A percentile compares a stretch with the other conserved stretches of the same genome.
Evolutionary conservation across 352 stramenopile genomes (phyloP).

Genomic region (Globisporangium sylvaticum): DNA sequence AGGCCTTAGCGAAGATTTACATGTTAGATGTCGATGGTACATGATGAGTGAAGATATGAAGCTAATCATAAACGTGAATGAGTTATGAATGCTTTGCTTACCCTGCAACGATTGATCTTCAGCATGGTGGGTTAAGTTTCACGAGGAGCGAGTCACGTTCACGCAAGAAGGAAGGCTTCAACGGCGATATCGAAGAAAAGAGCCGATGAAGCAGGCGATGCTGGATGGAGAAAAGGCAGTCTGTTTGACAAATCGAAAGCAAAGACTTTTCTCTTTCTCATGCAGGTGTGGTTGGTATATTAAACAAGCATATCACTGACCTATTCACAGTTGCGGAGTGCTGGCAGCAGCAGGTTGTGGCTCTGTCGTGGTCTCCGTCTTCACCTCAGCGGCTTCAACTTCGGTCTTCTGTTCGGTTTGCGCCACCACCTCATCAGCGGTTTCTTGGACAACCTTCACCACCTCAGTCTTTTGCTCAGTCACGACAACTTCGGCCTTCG

Average conservation of each 20-base stretch:
- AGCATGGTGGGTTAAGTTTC: no score
- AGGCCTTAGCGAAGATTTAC: not conserved
- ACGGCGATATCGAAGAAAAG: not conserved
- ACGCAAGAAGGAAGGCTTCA: no score
- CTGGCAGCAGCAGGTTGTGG: not conserved
- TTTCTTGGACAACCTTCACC: not conserved
- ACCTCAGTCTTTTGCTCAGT: not conserved
- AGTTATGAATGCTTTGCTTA: not conserved
- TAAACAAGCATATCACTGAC: constrained; percentile 5
- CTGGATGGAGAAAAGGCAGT: no score
- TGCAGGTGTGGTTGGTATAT: not conserved
- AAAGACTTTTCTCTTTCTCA: not conserved
- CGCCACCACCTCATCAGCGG: not conserved
- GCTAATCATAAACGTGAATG: not conserved
- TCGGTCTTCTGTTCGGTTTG: not conserved
- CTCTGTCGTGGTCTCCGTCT: not conserved
- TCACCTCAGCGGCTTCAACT: not conserved
- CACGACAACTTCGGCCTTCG: not conserved
- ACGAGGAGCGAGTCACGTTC: no score
- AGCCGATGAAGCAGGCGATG: no score
- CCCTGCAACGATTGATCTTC: no score
- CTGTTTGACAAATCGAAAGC: no score
- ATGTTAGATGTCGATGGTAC: not conserved
- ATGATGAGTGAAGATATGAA: not conserved
- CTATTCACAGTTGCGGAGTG: not conserved